A percentile compares a stretch with the other conserved stretches of the same genome.
phyloP scores from a whole-genome alignment of 2,329 filamentous ascomycete species.

The Uncinocarpus reesii region DNA sequence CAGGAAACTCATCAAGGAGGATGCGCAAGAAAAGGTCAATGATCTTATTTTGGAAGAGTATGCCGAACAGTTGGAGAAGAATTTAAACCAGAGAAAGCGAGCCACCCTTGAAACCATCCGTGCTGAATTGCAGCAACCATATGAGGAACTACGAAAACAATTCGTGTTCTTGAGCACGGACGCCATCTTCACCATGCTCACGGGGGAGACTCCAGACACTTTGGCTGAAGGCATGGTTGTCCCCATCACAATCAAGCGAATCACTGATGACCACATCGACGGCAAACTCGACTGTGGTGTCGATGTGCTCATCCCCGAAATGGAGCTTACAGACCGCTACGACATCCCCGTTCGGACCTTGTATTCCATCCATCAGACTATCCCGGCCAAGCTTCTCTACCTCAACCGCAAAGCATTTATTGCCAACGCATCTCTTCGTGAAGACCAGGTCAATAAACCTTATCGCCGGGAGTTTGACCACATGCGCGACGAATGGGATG shows the following conservation, averaged over 20 bases:
- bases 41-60: constrained; percentile 95
- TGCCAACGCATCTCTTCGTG: constrained; percentile 72
- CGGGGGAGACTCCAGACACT: constrained; percentile 78
- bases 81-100: constrained; percentile 88
- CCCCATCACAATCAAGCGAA: constrained; percentile 74
- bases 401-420: constrained; percentile 78
- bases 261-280: constrained; percentile 86
- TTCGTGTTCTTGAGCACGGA: constrained; percentile 61
- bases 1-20: constrained; percentile 86
- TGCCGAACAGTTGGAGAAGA: constrained; percentile 83
- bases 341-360: constrained; percentile 60
- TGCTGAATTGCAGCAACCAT: constrained; percentile 81
- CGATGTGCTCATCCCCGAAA: constrained; percentile 73
- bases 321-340: constrained; percentile 66
- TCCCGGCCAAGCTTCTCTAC: constrained; percentile 77
- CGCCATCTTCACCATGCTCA: constrained; percentile 92
- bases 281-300: constrained; percentile 90
- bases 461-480: constrained; percentile 61
- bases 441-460: constrained; percentile 65
- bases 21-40: constrained; percentile 88
- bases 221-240: constrained; percentile 86
- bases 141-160: constrained; percentile 80
- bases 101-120: constrained; percentile 94
- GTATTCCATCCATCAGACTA: constrained; percentile 69
- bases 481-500: constrained; percentile 76